Evolutionary conservation across 2,329 filamentous ascomycete species (phyloP).

Genomic region (Alternaria brassicae): DNA sequence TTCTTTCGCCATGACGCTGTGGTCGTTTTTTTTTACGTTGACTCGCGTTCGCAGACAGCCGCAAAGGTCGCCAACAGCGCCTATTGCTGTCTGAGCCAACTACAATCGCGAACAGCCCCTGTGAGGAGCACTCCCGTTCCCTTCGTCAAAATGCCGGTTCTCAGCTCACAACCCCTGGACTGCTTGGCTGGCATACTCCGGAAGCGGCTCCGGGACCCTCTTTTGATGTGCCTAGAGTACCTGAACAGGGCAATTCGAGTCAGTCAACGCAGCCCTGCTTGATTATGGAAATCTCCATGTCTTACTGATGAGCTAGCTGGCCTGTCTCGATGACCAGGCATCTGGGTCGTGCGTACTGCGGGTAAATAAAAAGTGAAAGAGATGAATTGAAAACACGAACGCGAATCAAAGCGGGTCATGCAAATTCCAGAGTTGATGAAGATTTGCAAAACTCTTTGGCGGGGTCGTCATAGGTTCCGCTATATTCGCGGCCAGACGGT

Average conservation of each 20-base stretch:
- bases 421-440: not conserved
- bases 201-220: conserved; percentile 8
- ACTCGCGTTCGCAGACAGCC: conserved; percentile 10
- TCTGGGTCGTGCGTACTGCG: conserved; percentile 9
- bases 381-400: conserved; percentile 11
- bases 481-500: not conserved
- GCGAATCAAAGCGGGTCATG: conserved; percentile 9
- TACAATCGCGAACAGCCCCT: not conserved
- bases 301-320: conserved; percentile 4
- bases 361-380: conserved; percentile 11
- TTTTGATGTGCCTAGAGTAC: conserved; percentile 4
- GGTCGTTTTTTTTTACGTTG: conserved; percentile 4
- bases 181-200: conserved; percentile 21
- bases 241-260: conserved; percentile 12
- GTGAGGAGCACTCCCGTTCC: not conserved
- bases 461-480: not conserved
- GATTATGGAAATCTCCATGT: not conserved
- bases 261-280: conserved; percentile 5
- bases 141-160: conserved; percentile 5
- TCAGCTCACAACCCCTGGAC: conserved; percentile 18
- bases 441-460: conserved; percentile 2
- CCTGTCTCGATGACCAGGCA: not conserved
- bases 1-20: not conserved
- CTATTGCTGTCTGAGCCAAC: conserved; percentile 2
- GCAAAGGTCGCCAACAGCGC: conserved; percentile 6